Percentiles rank a stretch among this genome's conserved stretches.
Conservation (phyloP, 768 basidiomycete species). For the Suillus fuscotomentosus region DNA sequence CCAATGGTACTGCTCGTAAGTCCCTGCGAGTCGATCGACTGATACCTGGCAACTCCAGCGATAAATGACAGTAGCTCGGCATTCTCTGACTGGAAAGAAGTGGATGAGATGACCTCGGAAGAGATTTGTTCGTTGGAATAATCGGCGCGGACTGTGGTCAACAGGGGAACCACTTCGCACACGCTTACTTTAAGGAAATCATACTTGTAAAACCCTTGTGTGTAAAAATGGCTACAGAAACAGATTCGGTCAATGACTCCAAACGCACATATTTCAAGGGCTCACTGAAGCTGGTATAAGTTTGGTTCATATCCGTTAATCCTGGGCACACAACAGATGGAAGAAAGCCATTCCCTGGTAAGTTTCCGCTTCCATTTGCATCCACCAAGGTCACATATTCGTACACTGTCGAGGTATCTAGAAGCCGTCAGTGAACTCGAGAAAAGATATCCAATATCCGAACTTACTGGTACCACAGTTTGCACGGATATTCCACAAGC, state of each 20-base stretch:
- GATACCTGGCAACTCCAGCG: constrained; percentile 9
- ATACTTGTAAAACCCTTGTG: constrained; percentile 6
- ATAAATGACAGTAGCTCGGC: constrained; percentile 11
- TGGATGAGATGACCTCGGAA: not conserved
- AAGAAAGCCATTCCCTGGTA: constrained; percentile 6
- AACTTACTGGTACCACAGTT: constrained; percentile 5
- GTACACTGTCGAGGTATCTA: not conserved
- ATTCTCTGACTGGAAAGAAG: not conserved
- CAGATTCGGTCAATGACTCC: not conserved
- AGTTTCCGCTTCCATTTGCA: not conserved
- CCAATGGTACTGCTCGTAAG: constrained; percentile 15
- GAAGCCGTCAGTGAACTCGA: not conserved
- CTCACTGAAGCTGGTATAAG: constrained; percentile 4
- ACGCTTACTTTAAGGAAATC: constrained; percentile 4
- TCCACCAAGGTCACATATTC: constrained; percentile 7
- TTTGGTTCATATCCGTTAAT: not conserved
- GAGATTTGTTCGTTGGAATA: constrained; percentile 6
- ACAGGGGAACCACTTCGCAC: constrained; percentile 9
- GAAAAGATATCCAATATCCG: not conserved
- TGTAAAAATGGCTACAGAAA: constrained; percentile 5
- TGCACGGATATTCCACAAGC: constrained; percentile 4
- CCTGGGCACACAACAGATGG: constrained; percentile 12
- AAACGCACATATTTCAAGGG: not conserved
- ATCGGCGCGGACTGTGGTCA: constrained; percentile 6
- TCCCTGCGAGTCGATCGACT: constrained; percentile 11